Evolutionary conservation across 2,329 filamentous ascomycete species (phyloP), one percentile per base, ranked within the genome.

Genomic region (Botryotinia calthae): DNA sequence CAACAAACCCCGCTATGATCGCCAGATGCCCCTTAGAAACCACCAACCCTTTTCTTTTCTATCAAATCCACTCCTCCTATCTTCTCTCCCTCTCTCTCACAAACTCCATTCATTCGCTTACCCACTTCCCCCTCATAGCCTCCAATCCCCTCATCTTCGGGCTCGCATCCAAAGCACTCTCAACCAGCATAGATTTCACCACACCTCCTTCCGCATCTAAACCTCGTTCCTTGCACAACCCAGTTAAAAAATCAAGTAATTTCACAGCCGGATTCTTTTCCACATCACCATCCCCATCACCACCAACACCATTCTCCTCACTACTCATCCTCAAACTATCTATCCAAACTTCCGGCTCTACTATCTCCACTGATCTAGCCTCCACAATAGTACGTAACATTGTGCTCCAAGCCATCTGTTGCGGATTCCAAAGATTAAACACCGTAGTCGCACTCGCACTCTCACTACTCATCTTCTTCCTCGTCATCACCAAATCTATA

Each of bases 11-110:
- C 5, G 25, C 9, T 2, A 5, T 14, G 22, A 51, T 14, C 48
- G 2, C 25, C 22, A 12, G 0, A n/a, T 5, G 5, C 10, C 1
- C 48, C 10, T n/a, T 1, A 4, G 2, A n/a, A 51, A 14, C 22
- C 9, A 14, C n/a, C n/a, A 12, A 12, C 10, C 48, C 48, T 34
- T n/a, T n/a, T 12, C 9, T 6, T n/a, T 51, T 0, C 4, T 25
- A 48, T 48, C n/a, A 48, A 25, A 48, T 25, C 3, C 9, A 25
- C 8, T 12, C 25, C 25, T 14, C 34, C 34, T 34, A 6, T 34
- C 48, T n/a, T 25, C 22, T 25, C 44, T 44, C 40, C 5, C 42
- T 22, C 20, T 2, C 44, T 48, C 20, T 8, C 34, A 34, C 34
- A 34, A 34, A 6, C 20, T 9, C 48, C 12, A 54, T 1, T 10